Percentiles rank a stretch among this genome's conserved stretches.
Evolutionary conservation across 192 early-diverging fungal genomes (phyloP).

Genomic region (Coemansia sp.): DNA sequence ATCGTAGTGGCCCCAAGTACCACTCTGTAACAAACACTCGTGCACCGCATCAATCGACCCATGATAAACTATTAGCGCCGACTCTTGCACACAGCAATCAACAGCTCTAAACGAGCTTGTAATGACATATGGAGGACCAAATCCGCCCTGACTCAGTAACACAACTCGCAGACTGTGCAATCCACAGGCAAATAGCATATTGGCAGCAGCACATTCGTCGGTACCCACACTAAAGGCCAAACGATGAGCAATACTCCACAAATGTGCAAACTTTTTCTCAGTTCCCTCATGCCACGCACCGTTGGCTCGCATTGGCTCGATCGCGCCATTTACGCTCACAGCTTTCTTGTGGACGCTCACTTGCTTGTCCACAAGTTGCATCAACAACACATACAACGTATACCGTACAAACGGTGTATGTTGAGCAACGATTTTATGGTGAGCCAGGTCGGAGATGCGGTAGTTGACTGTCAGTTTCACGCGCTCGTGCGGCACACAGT

Average conservation of each 20-base stretch:
- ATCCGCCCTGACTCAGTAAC: conserved; percentile 20
- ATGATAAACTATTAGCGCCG: conserved; percentile 13
- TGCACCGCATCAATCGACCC: conserved; percentile 12
- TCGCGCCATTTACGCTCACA: not conserved
- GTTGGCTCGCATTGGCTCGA: not conserved
- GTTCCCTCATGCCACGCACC: not conserved
- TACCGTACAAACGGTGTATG: conserved; percentile 30
- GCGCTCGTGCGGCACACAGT: not conserved
- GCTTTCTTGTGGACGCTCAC: conserved; percentile 9
- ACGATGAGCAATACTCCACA: not conserved
- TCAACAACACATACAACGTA: conserved; percentile 21
- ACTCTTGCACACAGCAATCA: not conserved
- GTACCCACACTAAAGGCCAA: conserved; percentile 8
- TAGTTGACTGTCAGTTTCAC: conserved; percentile 9
- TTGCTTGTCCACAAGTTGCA: conserved; percentile 8
- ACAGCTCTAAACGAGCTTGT: conserved; percentile 21
- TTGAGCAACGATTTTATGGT: conserved; percentile 14
- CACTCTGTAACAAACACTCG: not conserved
- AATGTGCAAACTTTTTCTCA: not conserved
- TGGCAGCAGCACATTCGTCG: conserved; percentile 28
- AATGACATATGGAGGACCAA: conserved; percentile 20
- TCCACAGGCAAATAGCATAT: conserved; percentile 16
- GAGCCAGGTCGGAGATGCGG: conserved; percentile 25
- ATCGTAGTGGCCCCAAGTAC: not conserved
- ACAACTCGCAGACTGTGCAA: conserved; percentile 33